These are phyloP conservation scores for Chrysosporium queenslandicum DNA, from an alignment of 2,329 filamentous ascomycete species.

Conservation along the genomic window DNA sequence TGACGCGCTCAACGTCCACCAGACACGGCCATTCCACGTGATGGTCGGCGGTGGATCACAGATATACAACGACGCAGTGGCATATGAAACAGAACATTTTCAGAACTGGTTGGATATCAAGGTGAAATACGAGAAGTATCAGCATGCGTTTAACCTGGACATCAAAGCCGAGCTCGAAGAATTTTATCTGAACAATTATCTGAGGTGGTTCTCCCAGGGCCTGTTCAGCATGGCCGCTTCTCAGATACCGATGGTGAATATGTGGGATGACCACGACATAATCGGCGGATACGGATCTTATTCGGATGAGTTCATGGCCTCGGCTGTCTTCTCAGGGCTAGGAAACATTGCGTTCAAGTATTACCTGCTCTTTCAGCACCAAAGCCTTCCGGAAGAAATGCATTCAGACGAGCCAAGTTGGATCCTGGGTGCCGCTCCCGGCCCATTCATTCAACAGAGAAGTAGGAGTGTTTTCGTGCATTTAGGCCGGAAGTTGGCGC, in stretches of 20 bases:
- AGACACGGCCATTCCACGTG: constrained; percentile 86
- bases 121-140: constrained; percentile 69
- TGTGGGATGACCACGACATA: constrained; percentile 92
- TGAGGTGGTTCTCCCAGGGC: constrained; percentile 92
- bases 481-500: constrained; percentile 65
- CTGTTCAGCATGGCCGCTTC: constrained; percentile 85
- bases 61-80: constrained; percentile 84
- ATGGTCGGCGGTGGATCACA: constrained; percentile 98
- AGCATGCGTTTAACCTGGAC: constrained; percentile 63
- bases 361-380: constrained; percentile 97
- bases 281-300: constrained; percentile 92
- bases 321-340: constrained; percentile 78
- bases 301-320: constrained; percentile 80
- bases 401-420: constrained; percentile 81
- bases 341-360: constrained; percentile 95
- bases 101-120: constrained; percentile 73
- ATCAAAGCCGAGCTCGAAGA: constrained; percentile 81
- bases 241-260: constrained; percentile 97
- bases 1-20: constrained; percentile 86
- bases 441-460: constrained; percentile 79
- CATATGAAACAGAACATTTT: constrained; percentile 65
- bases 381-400: constrained; percentile 71
- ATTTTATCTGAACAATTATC: constrained; percentile 82
- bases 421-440: constrained; percentile 67
- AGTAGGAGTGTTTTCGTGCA: constrained; percentile 80